A percentile compares a stretch with the other conserved stretches of the same genome.
These are phyloP conservation scores for Sporothrix variecibatus DNA, from an alignment of 2,329 filamentous ascomycete genomes.

Conservation along the genomic window DNA sequence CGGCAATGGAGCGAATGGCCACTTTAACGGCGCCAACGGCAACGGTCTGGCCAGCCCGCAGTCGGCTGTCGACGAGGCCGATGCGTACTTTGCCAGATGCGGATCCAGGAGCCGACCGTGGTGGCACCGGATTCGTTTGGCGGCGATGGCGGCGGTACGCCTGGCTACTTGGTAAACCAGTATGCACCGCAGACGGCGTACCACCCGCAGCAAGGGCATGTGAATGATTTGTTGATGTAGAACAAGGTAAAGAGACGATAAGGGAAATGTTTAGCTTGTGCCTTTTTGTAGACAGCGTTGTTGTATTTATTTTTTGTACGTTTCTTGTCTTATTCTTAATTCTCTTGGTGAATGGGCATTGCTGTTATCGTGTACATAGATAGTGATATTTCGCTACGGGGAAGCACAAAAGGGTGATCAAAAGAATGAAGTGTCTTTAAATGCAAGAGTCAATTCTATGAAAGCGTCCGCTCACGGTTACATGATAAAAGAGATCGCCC, in stretches of 20 bases:
- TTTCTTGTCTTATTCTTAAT: background rate
- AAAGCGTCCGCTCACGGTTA: background rate
- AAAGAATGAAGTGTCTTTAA: background rate
- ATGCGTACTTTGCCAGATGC: conserved; percentile 86
- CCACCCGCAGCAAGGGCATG: conserved; percentile 63
- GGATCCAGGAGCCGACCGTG: conserved; percentile 57
- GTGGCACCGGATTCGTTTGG: conserved; percentile 64
- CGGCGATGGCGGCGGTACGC: conserved; percentile 54
- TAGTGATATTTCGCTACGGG: too few relatives aligned
- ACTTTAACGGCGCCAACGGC: background rate
- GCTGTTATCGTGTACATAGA: background rate
- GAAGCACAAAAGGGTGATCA: background rate
- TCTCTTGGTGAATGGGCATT: background rate
- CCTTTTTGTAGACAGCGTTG: conserved; percentile 1
- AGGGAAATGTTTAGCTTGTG: background rate
- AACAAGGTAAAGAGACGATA: background rate
- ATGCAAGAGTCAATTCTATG: conserved; percentile 1
- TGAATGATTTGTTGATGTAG: conserved; percentile 65
- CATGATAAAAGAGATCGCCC: background rate
- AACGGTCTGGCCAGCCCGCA: conserved; percentile 57
- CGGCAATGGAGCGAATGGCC: conserved; percentile 28
- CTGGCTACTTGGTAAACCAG: conserved; percentile 76
- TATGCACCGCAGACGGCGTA: conserved; percentile 76
- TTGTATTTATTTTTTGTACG: background rate
- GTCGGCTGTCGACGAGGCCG: conserved; percentile 81